These are phyloP conservation scores for Helianthus annuus DNA, from an alignment of 129 eudicot genomes.

Conservation along the genomic window DNA sequence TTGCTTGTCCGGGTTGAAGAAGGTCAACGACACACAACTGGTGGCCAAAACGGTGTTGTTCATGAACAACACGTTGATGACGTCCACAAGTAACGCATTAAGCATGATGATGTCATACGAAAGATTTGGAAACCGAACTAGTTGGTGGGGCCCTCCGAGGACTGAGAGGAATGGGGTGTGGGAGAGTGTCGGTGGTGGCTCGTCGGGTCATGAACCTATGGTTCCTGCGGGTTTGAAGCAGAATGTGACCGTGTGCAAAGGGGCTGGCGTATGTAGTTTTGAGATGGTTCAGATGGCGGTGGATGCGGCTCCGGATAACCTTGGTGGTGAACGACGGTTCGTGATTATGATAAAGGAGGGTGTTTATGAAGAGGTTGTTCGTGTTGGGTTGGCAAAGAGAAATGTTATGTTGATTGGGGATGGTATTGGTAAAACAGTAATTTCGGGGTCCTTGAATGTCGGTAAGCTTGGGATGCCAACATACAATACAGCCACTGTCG, in stretches of 20 bases:
- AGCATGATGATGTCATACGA: conserved; percentile 49
- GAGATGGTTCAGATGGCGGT: conserved; percentile 62
- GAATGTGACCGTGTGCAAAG: conserved; percentile 54
- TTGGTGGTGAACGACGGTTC: conserved; percentile 26
- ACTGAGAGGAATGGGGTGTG: conserved; percentile 67
- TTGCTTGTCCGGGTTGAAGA: conserved; percentile 38
- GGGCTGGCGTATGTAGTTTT: conserved; percentile 30
- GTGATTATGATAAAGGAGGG: conserved; percentile 61
- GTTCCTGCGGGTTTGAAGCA: conserved; percentile 33
- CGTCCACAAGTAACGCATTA: conserved; percentile 42
- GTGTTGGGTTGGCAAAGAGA: conserved; percentile 53
- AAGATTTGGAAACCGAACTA: conserved; percentile 28
- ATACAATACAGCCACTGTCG: conserved; percentile 53
- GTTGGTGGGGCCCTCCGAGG: conserved; percentile 41
- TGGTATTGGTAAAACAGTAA: conserved; percentile 74
- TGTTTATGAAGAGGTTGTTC: conserved; percentile 59
- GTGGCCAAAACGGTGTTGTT: conserved; percentile 33
- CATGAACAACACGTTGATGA: conserved; percentile 31
- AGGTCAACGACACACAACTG: conserved; percentile 25
- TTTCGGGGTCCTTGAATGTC: conserved; percentile 53
- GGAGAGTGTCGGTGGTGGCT: conserved; percentile 29
- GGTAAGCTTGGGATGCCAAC: conserved; percentile 48
- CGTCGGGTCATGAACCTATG: conserved; percentile 11
- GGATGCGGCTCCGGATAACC: conserved; percentile 40
- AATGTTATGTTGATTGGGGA: conserved; percentile 67